Base-by-base conservation (phyloP, 2,329 filamentous ascomycete genomes). In the Exophiala oligosperma region DNA sequence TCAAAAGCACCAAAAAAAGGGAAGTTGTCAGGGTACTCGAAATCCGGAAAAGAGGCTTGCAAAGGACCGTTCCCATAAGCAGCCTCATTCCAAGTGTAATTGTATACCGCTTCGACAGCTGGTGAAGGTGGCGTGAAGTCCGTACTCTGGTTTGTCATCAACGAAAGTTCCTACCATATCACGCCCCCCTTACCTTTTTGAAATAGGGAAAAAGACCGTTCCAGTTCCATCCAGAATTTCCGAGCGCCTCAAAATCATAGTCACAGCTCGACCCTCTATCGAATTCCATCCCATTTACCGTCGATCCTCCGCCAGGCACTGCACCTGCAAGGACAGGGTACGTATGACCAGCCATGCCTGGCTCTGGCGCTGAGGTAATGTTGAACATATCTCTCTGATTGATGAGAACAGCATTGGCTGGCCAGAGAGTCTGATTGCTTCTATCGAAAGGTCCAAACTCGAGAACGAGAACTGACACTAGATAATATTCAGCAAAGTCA, bases 11-110 rank as follows among this genome's bases (percentile, higher is more conserved):
- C 65, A 54, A 74, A 73, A 17, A 73, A 68, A 35, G 69, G 66
- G 48, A 48, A 56, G 40, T 49, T 57, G 26, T 56, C 62, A 12
- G 62, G 62, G 32, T 54, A 64, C 47, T 73, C 67, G 55, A 68
- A 76, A 29, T 67, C 61, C 4, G 75, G 69, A 63, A 78, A 81
- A 2, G 76, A 79, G 29, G 79, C 69, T 4, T 80, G 76, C 24
- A 82, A 72, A 2, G 79, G 79, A 0, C 81, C 80, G 3, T 65
- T 65, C 4, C 80, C 80, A 49, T 81, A 73, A 3, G 73, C 69
- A 3, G 64, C 63, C 12, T 63, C 53, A 50, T 80, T 72, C 48
- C 75, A 76, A 2, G 71, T 67, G 28, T 77, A 71, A 9, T 72
- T 67, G 56, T 75, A 73, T 43, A 72, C 66, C 5, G 68, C 56